Conservation (phyloP, 208 protist genomes). For the Acanthamoeba castellanii region DNA sequence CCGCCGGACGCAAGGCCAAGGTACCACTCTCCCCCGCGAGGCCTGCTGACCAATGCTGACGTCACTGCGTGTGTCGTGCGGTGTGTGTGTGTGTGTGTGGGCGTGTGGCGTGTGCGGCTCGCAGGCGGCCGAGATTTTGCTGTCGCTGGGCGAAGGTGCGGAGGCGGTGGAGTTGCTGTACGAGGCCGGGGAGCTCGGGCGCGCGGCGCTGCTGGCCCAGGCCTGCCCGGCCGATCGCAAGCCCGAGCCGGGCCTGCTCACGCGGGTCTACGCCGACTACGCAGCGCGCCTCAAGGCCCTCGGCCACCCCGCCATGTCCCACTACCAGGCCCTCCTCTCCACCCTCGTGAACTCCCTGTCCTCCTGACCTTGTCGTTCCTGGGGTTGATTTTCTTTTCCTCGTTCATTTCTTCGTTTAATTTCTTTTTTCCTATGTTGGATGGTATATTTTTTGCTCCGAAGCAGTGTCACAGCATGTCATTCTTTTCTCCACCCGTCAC, state of each 20-base stretch:
- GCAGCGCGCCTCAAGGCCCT: slow-evolving; percentile 26
- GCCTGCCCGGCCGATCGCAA: background rate
- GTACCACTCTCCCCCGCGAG: background rate
- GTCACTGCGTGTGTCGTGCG: background rate
- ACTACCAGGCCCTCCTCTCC: slow-evolving; percentile 31
- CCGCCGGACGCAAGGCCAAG: slow-evolving; percentile 39
- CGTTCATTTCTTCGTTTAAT: too few relatives aligned
- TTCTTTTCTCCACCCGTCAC: too few relatives aligned
- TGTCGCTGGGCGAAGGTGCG: slow-evolving; percentile 37
- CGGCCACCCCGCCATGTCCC: background rate
- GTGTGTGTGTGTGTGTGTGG: too few relatives aligned
- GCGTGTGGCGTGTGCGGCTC: background rate
- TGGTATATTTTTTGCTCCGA: too few relatives aligned
- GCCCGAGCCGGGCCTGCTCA: background rate
- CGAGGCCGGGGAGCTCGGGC: background rate
- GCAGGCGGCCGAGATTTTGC: slow-evolving; percentile 32
- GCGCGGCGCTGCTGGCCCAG: slow-evolving; percentile 38
- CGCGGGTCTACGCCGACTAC: slow-evolving; percentile 56
- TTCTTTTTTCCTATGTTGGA: too few relatives aligned
- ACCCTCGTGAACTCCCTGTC: background rate
- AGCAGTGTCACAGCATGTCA: too few relatives aligned
- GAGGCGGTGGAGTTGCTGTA: slow-evolving; percentile 34
- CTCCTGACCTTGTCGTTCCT: background rate
- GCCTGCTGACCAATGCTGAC: background rate
- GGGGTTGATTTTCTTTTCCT: too few relatives aligned